phyloP scores from a whole-genome alignment of 2,329 filamentous ascomycete genomes.

The Talaromyces sp. region DNA sequence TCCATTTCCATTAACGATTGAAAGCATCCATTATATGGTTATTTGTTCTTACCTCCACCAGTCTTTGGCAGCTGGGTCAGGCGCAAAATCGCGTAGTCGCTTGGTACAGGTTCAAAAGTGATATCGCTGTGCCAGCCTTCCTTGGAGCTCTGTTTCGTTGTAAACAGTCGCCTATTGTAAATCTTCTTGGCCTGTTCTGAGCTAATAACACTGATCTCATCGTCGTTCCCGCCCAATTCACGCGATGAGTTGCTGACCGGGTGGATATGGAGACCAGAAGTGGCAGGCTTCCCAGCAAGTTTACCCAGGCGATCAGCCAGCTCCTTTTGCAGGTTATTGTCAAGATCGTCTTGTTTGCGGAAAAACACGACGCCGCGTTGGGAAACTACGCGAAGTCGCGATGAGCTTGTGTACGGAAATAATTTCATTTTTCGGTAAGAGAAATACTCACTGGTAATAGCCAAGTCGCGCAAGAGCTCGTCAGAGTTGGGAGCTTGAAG shows the following conservation, averaged over 20 bases:
- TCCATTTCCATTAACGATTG: background rate
- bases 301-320: constrained; percentile 38
- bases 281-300: constrained; percentile 43
- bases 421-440: background rate
- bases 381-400: constrained; percentile 16
- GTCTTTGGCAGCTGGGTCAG: constrained; percentile 38
- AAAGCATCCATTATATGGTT: background rate
- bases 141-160: constrained; percentile 21
- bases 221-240: constrained; percentile 42
- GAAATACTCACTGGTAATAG: constrained; percentile 23
- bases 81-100: constrained; percentile 44
- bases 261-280: constrained; percentile 43
- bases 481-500: constrained; percentile 30
- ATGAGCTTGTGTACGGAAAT: background rate
- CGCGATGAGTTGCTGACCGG: constrained; percentile 45
- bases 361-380: constrained; percentile 37
- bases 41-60: constrained; percentile 30
- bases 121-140: constrained; percentile 47
- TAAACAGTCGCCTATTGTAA: constrained; percentile 36
- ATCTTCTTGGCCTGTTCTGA: constrained; percentile 39
- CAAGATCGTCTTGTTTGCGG: constrained; percentile 7
- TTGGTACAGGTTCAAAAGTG: constrained; percentile 44
- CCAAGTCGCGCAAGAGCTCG: constrained; percentile 29
- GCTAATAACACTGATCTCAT: constrained; percentile 47
- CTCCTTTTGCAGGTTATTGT: constrained; percentile 31